Conservation (phyloP, 768 basidiomycete species). For the Tubosaeta brunneosetosa region DNA sequence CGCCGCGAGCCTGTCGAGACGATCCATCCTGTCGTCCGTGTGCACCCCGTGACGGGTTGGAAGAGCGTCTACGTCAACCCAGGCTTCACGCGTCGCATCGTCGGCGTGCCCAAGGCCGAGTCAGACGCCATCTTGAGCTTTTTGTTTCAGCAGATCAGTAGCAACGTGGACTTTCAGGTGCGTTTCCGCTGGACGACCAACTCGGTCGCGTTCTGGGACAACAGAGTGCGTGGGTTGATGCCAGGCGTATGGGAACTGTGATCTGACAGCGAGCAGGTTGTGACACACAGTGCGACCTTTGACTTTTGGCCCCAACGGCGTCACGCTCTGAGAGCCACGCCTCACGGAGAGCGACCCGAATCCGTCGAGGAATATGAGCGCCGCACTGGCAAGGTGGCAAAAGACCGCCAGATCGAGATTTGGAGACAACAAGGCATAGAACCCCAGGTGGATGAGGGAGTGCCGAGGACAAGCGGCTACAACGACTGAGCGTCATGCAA, state of each 20-base stretch:
- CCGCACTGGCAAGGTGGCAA: slow-evolving; percentile 60
- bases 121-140: slow-evolving; percentile 70
- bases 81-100: slow-evolving; percentile 75
- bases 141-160: slow-evolving; percentile 65
- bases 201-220: slow-evolving; percentile 82
- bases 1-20: slow-evolving; percentile 66
- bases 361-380: slow-evolving; percentile 69
- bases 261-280: slow-evolving; percentile 41
- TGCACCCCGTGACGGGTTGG: slow-evolving; percentile 81
- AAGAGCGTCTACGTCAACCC: slow-evolving; percentile 83
- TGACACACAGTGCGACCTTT: slow-evolving; percentile 76
- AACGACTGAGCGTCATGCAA: slow-evolving; percentile 44
- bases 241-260: not conserved
- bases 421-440: slow-evolving; percentile 64
- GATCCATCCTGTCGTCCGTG: slow-evolving; percentile 76
- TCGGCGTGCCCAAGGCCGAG: slow-evolving; percentile 77
- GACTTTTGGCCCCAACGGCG: slow-evolving; percentile 77
- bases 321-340: slow-evolving; percentile 77
- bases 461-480: slow-evolving; percentile 48
- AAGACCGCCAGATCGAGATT: slow-evolving; percentile 68
- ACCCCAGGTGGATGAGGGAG: slow-evolving; percentile 26
- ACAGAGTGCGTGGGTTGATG: slow-evolving; percentile 47
- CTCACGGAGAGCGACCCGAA: slow-evolving; percentile 71
- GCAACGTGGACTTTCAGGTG: slow-evolving; percentile 70
- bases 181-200: slow-evolving; percentile 75